Conservation (phyloP, 805 yeast species). For the Saccharomycopsis amapae region DNA sequence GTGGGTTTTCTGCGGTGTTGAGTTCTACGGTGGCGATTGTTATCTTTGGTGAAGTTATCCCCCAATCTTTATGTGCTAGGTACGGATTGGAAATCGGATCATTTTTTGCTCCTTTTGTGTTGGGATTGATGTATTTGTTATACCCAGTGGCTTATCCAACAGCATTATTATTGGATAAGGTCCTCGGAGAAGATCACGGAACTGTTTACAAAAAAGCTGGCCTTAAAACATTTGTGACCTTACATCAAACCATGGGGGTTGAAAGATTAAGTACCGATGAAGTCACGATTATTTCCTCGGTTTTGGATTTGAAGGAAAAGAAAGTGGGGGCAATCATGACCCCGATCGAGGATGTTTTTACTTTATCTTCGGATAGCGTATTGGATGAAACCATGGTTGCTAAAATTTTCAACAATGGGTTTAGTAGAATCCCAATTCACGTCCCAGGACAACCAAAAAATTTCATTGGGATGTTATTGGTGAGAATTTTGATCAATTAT, state of each 20-base stretch:
- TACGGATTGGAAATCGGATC: constrained; percentile 92
- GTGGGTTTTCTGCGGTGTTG: constrained; percentile 96
- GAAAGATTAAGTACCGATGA: constrained; percentile 91
- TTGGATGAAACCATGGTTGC: constrained; percentile 81
- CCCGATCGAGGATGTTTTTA: constrained; percentile 83
- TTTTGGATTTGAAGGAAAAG: constrained; percentile 87
- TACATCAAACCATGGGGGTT: constrained; percentile 81
- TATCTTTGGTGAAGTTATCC: constrained; percentile 92
- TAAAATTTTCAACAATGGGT: constrained; percentile 88
- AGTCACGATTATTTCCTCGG: constrained; percentile 92
- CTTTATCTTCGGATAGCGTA: constrained; percentile 75
- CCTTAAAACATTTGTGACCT: constrained; percentile 83
- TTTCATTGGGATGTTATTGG: constrained; percentile 91
- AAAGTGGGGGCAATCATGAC: constrained; percentile 86
- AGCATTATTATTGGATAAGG: constrained; percentile 69
- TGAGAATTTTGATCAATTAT: constrained; percentile 84
- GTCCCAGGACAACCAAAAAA: constrained; percentile 82
- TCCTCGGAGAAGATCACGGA: constrained; percentile 94
- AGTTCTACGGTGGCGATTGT: constrained; percentile 90
- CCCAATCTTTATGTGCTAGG: constrained; percentile 88
- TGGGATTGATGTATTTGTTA: constrained; percentile 76
- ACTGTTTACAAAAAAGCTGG: constrained; percentile 90
- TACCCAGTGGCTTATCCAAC: constrained; percentile 92
- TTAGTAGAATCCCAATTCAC: constrained; percentile 90
- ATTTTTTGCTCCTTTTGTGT: constrained; percentile 81